Conservation (phyloP, 306 rosid species). For the Herpetospermum pedunculosum region DNA sequence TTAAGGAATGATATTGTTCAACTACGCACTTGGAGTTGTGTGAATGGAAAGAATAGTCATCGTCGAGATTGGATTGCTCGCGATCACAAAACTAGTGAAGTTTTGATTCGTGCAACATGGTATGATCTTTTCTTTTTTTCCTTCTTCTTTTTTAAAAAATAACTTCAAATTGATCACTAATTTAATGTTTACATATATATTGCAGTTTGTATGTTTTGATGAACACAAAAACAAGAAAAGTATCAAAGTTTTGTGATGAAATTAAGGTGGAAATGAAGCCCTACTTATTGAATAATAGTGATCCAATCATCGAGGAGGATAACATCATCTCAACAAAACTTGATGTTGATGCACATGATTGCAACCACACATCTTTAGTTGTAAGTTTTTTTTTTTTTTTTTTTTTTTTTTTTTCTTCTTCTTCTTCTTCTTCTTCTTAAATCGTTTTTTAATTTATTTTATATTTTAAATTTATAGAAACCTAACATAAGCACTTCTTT, state of each 20-base stretch:
- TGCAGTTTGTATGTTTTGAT: conserved; percentile 13
- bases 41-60: neutral
- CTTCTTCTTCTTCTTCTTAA: no score
- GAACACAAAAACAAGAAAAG: conserved; percentile 16
- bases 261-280: conserved; percentile 1
- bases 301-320: conserved; percentile 12
- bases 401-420: no score
- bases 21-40: neutral
- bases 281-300: neutral
- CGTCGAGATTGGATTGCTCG: neutral
- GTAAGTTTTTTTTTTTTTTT: neutral
- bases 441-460: no score
- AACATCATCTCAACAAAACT: neutral
- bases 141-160: neutral
- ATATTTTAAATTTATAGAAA: no score
- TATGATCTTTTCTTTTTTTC: neutral
- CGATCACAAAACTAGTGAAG: neutral
- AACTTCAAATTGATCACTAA: neutral
- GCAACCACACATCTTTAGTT: neutral
- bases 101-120: neutral
- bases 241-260: conserved; percentile 13
- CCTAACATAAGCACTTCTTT: no score
- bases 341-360: neutral
- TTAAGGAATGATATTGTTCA: conserved; percentile 16
- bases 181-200: neutral